These are phyloP conservation scores for Nothophytophthora sp. DNA, from an alignment of 352 stramenopile species.

Conservation along the genomic window DNA sequence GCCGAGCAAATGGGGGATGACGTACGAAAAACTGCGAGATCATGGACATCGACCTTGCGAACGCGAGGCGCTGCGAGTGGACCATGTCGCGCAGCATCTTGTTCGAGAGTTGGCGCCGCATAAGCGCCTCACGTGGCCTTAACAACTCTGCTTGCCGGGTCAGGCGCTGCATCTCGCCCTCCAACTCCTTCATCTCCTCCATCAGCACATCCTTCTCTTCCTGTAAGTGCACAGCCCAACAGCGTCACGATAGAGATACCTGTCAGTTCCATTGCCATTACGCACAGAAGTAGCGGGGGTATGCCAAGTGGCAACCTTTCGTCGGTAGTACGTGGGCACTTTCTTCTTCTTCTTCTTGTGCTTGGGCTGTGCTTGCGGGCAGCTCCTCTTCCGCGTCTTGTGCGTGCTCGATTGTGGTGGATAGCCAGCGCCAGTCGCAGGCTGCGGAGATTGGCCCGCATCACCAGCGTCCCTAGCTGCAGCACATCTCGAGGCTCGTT, in stretches of 20 bases:
- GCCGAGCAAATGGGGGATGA: neutral
- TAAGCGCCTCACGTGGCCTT: constrained; percentile 11
- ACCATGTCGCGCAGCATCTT: constrained; percentile 18
- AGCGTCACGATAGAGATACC: neutral
- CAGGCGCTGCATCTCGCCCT: constrained; percentile 8
- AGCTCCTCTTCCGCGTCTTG: constrained; percentile 5
- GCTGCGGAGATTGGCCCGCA: no score
- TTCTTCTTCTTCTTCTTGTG: constrained; percentile 27
- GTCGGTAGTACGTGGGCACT: constrained; percentile 27
- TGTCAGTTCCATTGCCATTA: neutral
- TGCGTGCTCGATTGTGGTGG: constrained; percentile 3
- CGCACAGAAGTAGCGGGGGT: neutral
- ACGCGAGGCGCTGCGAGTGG: constrained; percentile 23
- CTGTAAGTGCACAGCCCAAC: neutral
- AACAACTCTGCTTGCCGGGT: constrained; percentile 14
- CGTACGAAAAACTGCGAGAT: constrained; percentile 27
- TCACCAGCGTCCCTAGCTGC: no score
- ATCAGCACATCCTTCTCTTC: constrained; percentile 23
- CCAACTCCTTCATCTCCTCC: constrained; percentile 18
- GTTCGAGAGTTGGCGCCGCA: constrained; percentile 16
- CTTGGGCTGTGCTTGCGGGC: constrained; percentile 1
- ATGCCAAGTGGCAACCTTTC: constrained; percentile 13
- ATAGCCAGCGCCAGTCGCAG: neutral
- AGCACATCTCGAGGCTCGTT: no score
- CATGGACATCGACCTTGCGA: constrained; percentile 23